These are phyloP conservation scores for Pezicula neosporulosa DNA, from an alignment of 2,329 filamentous ascomycete species.

Conservation along the genomic window DNA sequence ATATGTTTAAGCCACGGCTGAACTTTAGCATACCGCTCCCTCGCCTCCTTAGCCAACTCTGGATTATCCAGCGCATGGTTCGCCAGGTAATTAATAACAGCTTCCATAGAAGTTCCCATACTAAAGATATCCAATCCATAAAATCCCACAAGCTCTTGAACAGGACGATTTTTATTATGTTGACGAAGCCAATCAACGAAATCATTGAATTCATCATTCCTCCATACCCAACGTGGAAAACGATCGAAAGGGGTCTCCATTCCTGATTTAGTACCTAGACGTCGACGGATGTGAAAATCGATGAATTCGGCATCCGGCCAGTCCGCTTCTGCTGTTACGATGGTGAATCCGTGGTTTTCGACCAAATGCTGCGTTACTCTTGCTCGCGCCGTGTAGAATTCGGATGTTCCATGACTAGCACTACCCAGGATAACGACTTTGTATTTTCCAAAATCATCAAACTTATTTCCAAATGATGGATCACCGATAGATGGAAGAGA, in stretches of 20 bases:
- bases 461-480: no score
- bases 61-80: no score
- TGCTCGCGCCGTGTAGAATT: conserved; percentile 49
- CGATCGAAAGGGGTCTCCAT: conserved; percentile 39
- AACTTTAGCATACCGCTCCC: conserved; percentile 41
- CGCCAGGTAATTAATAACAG: no score
- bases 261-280: conserved; percentile 31
- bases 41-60: conserved; percentile 23
- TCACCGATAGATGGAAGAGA: no score
- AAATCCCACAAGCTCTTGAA: no score
- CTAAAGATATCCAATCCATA: no score
- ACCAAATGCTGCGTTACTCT: conserved; percentile 48
- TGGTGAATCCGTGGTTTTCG: conserved; percentile 44
- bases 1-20: conserved; percentile 46
- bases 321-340: conserved; percentile 48
- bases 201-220: conserved; percentile 46
- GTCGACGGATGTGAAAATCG: conserved; percentile 46
- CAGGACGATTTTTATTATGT: no score
- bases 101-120: no score
- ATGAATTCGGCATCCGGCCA: conserved; percentile 50
- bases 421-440: conserved; percentile 40
- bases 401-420: conserved; percentile 49
- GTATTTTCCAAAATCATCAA: not conserved
- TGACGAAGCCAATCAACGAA: conserved; percentile 48
- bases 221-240: conserved; percentile 55